Base-by-base conservation (phyloP, 352 stramenopile species). In the Phytopythium aichiense region DNA sequence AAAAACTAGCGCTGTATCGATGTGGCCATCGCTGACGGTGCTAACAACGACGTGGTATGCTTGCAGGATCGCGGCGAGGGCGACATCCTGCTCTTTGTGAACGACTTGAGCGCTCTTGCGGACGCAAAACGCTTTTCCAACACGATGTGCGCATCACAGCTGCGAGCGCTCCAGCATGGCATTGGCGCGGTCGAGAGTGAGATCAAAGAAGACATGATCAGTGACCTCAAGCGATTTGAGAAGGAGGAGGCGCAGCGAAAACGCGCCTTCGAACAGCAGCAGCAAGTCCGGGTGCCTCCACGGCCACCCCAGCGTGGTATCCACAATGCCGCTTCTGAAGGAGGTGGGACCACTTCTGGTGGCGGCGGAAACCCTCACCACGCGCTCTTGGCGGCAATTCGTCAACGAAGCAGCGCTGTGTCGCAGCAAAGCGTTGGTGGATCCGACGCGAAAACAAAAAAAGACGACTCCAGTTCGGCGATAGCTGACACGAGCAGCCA, bases 61-160 rank as follows among this genome's bases (percentile, higher is more conserved):
- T 0, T 57, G 25, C 53, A 92, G 81, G 80, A 91, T 57, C 81
- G 84, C 51, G 84, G 84, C 0, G 80, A 92, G 65, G 71, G 72
- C 18, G 82, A 94, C 61, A 72, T 91, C 20, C 62, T 92, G 48
- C 43, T 81, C 7, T 89, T 92, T 46, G 63, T 89, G 18, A 77
- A 87, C 61, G 82, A 94, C 18, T 61, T 94, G 50, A 71, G 63
- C 40, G 60, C 59, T 7, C 66, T 94, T 8, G 42, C 67, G 0
- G 72, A 87, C 2, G 84, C 84, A 5, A 91, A 86, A 35, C 75
- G 82, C 7, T 89, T 78, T 43, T 94, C 84, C 7, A 91, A 91
- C 52, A 48, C 87, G 22, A 81, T 84, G 54, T 92, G 82, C 53
- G 59, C 77, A 13, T 82, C 82, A 0, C 82, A 94, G 61, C 62